Evolutionary conservation across 2,329 filamentous ascomycete genomes (phyloP), one percentile per base, ranked within the genome.

Genomic region (Alternaria postmessia): DNA sequence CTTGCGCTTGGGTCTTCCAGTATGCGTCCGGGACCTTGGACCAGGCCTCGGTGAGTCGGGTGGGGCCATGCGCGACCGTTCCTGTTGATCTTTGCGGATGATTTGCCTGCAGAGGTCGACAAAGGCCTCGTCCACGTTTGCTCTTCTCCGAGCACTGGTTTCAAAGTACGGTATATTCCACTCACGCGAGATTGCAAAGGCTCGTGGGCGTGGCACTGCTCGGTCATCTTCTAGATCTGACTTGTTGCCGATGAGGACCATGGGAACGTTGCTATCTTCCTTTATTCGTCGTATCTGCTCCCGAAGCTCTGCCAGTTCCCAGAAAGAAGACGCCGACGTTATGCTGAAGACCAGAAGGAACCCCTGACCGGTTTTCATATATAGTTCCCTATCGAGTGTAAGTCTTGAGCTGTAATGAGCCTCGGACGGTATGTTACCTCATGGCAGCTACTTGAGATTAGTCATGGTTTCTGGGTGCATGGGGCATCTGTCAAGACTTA

Each of bases 161-260:
- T 97, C 93, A 75, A 96, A 97, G 78, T 96, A 97, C 0, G 93
- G 93, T 36, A 91, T 91, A 69, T 89, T 89, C 93, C 93, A 97
- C 73, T 86, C 87, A 74, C 95, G 92, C n/a, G 91, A 93, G 64
- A 96, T 86, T 32, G 90, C 86, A 75, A 96, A 96, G 5, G 92
- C 93, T 69, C 89, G 89, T 63, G 91, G 89, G 52, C 92, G 87
- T 12, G 90, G 88, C 8, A 97, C 91, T 20, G 86, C 87, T 30
- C 93, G 88, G 76, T 94, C 91, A 75, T 96, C 93, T 79, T 95
- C 92, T 43, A 97, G 85, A 74, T 97, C 93, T 61, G 90, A 91
- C 80, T 96, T 96, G 84, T 96, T 97, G 64, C 93, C 93, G 47
- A 96, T 93, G 63, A 97, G 92, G 51, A 97, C 93, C 75, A 97